phyloP scores from a whole-genome alignment of 2,329 filamentous ascomycete genomes.

The Alternaria metachromatica region DNA sequence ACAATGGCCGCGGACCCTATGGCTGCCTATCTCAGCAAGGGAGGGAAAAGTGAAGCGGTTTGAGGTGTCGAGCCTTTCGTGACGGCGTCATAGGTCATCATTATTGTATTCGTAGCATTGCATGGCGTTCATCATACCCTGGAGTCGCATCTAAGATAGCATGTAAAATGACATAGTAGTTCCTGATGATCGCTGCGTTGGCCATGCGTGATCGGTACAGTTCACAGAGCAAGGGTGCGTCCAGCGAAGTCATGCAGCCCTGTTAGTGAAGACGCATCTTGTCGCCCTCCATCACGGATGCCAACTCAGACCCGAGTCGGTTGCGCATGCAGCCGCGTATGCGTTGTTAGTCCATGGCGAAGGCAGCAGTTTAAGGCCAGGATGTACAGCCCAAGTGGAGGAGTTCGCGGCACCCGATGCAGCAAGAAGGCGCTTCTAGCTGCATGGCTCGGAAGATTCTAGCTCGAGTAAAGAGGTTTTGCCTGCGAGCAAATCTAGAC shows the following conservation, averaged over 20 bases:
- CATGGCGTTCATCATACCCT: conserved; percentile 39
- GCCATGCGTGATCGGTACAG: conserved; percentile 40
- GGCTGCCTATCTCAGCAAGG: conserved; percentile 71
- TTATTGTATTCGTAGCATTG: conserved; percentile 40
- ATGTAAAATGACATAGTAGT: conserved; percentile 44
- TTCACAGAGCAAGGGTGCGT: conserved; percentile 22
- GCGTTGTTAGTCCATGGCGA: conserved; percentile 32
- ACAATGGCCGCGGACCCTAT: conserved; percentile 82
- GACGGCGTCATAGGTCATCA: conserved; percentile 16
- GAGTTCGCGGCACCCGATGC: not conserved
- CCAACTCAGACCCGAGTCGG: conserved; percentile 32
- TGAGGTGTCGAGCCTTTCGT: conserved; percentile 16
- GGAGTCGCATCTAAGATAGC: conserved; percentile 23
- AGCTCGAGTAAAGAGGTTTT: not conserved
- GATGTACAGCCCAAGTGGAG: conserved; percentile 2
- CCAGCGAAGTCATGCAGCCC: conserved; percentile 13
- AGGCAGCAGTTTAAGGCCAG: conserved; percentile 26
- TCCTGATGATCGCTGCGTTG: conserved; percentile 44
- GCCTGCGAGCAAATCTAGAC: not conserved
- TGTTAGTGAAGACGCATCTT: conserved; percentile 24
- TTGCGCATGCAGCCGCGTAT: conserved; percentile 46
- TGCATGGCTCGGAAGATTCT: conserved; percentile 2
- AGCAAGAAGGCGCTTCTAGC: not conserved
- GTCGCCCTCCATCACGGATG: conserved; percentile 25
- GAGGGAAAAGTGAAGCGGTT: conserved; percentile 73